These are phyloP conservation scores for Bryoglossum gracile DNA, from an alignment of 495 filamentous ascomycete genomes.

Conservation along the genomic window DNA sequence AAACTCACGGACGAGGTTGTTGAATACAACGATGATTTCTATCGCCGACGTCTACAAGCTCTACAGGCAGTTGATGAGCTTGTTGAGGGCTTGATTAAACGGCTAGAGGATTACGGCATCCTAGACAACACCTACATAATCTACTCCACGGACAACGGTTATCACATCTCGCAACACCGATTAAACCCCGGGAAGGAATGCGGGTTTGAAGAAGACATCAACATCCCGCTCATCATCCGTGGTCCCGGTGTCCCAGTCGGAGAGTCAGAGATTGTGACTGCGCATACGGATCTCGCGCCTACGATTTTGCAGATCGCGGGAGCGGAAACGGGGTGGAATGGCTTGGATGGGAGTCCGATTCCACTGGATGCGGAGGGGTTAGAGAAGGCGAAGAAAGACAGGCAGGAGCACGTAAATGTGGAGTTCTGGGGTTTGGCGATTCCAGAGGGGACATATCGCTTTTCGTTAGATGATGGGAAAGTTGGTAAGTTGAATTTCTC, in stretches of 20 bases:
- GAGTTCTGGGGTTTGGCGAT: constrained; percentile 50
- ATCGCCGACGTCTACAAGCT: constrained; percentile 51
- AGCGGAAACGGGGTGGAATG: constrained; percentile 17
- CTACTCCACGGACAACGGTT: constrained; percentile 63
- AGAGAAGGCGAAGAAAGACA: too few species aligned
- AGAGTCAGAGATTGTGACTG: constrained; percentile 42
- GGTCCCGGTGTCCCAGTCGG: constrained; percentile 44
- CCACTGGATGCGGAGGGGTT: constrained; percentile 41
- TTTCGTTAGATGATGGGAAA: constrained; percentile 15
- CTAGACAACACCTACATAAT: constrained; percentile 60
- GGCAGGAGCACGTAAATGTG: constrained; percentile 52
- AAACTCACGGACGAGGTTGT: constrained; percentile 46
- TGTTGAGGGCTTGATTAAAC: constrained; percentile 43
- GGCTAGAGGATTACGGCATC: constrained; percentile 40
- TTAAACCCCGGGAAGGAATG: constrained; percentile 58
- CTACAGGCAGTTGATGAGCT: constrained; percentile 59
- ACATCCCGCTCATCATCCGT: constrained; percentile 52
- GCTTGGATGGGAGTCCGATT: constrained; percentile 30
- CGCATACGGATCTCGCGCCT: constrained; percentile 58
- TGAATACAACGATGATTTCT: constrained; percentile 57
- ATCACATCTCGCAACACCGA: constrained; percentile 61
- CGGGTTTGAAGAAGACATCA: constrained; percentile 60
- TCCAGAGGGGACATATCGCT: constrained; percentile 36
- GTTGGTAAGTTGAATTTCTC: constrained; percentile 1
- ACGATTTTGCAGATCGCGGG: constrained; percentile 47